These are phyloP conservation scores for Fistulina hepatica DNA, from an alignment of 1,284 basidiomycete species.

Conservation along the genomic window DNA sequence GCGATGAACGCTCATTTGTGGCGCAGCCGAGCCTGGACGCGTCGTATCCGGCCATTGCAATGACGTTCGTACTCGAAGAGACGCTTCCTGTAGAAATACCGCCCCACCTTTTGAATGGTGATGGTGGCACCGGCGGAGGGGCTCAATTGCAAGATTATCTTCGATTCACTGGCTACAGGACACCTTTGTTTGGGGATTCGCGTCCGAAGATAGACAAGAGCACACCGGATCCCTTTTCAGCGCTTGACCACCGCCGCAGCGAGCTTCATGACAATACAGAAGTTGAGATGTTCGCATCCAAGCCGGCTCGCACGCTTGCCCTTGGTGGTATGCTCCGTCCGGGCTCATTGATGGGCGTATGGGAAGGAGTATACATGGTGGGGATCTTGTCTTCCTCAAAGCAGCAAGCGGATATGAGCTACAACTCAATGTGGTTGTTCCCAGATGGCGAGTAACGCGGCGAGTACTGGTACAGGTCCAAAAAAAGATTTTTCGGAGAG, in stretches of 20 bases:
- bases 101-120: no score
- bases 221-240: no score
- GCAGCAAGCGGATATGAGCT: not conserved
- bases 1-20: no score
- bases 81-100: constrained; percentile 31
- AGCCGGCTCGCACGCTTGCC: constrained; percentile 1
- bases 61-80: constrained; percentile 41
- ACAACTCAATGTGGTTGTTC: not conserved
- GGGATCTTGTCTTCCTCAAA: constrained; percentile 9
- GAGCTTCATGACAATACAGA: no score
- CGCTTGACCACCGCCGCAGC: no score
- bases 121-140: no score
- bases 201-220: no score
- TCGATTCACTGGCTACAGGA: no score
- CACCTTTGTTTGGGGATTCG: no score
- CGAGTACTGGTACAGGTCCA: no score
- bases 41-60: constrained; percentile 31
- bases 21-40: no score
- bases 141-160: no score
- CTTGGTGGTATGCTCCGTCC: constrained; percentile 11
- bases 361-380: constrained; percentile 50
- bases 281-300: constrained; percentile 10
- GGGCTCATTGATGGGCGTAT: constrained; percentile 38
- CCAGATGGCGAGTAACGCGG: not conserved
- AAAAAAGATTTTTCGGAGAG: constrained; percentile 6